Base-by-base conservation (phyloP, 2,329 filamentous ascomycete species). In the Hymenotorrendiella dingleyae region DNA sequence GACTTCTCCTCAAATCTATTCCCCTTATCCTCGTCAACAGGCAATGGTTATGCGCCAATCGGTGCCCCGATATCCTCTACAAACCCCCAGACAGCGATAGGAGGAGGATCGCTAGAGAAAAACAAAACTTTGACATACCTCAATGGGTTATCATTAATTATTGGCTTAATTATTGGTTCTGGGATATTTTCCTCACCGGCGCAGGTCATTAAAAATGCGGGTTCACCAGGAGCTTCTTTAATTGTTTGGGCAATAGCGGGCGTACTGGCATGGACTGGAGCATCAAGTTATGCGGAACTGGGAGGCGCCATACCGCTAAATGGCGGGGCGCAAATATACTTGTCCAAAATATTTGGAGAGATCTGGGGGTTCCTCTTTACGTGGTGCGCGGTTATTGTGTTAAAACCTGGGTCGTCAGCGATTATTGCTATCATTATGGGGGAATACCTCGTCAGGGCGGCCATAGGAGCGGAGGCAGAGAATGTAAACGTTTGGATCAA, bases 391-490 rank as follows among this genome's bases (percentile, higher is more conserved):
- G 88, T 97, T 12, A 76, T 93, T 47, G 93, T 98, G 10, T 71
- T 98, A 48, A 97, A 96, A 67, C 93, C 93, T 0, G 93, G 93
- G 2, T 86, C 86, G 28, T 83, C 89, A 8, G 93, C 93, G 48
- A 98, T 98, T 60, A 88, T 98, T 52, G 78, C 91, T 52, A 96
- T 98, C 54, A 96, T 98, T 58, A 96, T 97, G 72, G 93, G 93
- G 32, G 93, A 98, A 66, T 98, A 98, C 61, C 70, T 95, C n/a
- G 87, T 96, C 40, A 77, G 89, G 35, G 90, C 89, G 11, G 75
- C 85, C 32, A 83, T 94, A 45, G 90, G 90, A 7, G 81, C 89
- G n/a, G 87, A 95, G 45, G 86, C 86, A 2, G 82, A 86, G 57
- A 80, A 80, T 19, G 76, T 89, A 42, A 93, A 79, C 59, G 78